Evolutionary conservation across 164 flowering plant genomes (phyloP), one percentile per base, ranked within the genome.

Genomic region (Hamamelis virginiana): DNA sequence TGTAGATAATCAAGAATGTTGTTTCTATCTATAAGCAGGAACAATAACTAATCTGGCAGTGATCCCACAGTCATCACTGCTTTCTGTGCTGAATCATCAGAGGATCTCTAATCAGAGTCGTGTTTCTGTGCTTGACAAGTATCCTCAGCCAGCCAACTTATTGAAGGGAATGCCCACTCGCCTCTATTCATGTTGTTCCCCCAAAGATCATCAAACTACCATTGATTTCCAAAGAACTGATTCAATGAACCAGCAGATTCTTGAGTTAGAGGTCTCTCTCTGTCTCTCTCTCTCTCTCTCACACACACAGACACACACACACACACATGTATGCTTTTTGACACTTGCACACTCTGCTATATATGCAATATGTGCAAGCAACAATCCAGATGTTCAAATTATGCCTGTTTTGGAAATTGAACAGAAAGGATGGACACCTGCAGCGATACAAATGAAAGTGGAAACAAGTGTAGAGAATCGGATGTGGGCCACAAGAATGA

Each of bases 401-500:
- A 15, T 26, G 15, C 50, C 26, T 51, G 47, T 59, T 48, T 59
- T 69, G 26, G 15, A 5, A 50, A 65, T 33, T 72, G 46, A 23
- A 28, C 80, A 85, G 87, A 69, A 69, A 69, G 79, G 72, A 14
- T 59, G 73, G 26, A 80, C 85, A 21, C 77, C 75, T 8, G 76
- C 70, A 33, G 84, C 82, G 12, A 67, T 82, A 60, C 86, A 86
- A 72, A 80, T 82, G 84, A 81, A 75, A 72, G 77, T 81, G 56
- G 86, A 82, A 63, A 72, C 76, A 22, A 74, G 66, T 46, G 66
- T 80, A 52, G 80, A 78, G 74, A 66, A 74, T 47, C 73, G 90
- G 33, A 51, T 73, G 67, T 81, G 86, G 83, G 86, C 86, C 3
- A 72, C 76, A 52, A 77, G 64, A 70, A 86, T 84, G 90, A 71